These are phyloP conservation scores for Phytophthora niederhauseri DNA, from an alignment of 352 stramenopile species.

Conservation along the genomic window DNA sequence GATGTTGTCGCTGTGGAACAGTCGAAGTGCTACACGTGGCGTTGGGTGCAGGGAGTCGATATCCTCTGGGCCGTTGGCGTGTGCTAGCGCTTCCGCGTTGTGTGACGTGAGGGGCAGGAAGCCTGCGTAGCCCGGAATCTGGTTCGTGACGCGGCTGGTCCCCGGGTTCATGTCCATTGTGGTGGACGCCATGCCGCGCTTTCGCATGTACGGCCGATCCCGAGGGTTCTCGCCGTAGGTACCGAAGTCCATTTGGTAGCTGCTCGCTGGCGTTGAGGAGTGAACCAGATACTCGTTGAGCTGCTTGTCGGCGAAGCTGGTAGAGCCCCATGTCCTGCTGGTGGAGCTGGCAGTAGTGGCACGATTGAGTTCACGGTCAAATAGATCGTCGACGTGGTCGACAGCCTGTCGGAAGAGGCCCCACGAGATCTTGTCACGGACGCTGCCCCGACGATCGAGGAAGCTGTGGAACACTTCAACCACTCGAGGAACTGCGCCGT, in stretches of 20 bases:
- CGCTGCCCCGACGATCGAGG: slow-evolving; percentile 45
- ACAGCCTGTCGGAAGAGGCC: slow-evolving; percentile 47
- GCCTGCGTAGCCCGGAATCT: slow-evolving; percentile 80
- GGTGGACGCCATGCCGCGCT: slow-evolving; percentile 80
- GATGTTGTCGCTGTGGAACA: slow-evolving; percentile 86
- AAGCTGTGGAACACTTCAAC: slow-evolving; percentile 53
- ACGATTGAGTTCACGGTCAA: slow-evolving; percentile 43
- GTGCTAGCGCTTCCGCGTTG: slow-evolving; percentile 60
- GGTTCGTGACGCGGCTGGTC: slow-evolving; percentile 75
- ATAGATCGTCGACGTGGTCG: slow-evolving; percentile 45
- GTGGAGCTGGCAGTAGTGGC: slow-evolving; percentile 23
- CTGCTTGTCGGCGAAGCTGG: slow-evolving; percentile 32
- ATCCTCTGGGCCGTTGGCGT: slow-evolving; percentile 54
- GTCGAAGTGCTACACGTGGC: slow-evolving; percentile 52
- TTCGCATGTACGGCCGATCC: slow-evolving; percentile 75
- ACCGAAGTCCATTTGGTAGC: slow-evolving; percentile 75
- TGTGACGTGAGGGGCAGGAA: slow-evolving; percentile 68
- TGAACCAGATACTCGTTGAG: slow-evolving; percentile 47
- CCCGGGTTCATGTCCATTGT: slow-evolving; percentile 74
- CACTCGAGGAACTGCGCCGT: slow-evolving; percentile 35
- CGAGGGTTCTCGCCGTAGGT: slow-evolving; percentile 65
- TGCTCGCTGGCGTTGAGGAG: slow-evolving; percentile 67
- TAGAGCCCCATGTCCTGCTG: slow-evolving; percentile 17
- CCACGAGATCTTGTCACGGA: slow-evolving; percentile 60
- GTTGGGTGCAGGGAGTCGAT: slow-evolving; percentile 33